These are phyloP conservation scores for Friedmanniomyces endolithicus DNA, from an alignment of 495 filamentous ascomycete species.

Conservation along the genomic window DNA sequence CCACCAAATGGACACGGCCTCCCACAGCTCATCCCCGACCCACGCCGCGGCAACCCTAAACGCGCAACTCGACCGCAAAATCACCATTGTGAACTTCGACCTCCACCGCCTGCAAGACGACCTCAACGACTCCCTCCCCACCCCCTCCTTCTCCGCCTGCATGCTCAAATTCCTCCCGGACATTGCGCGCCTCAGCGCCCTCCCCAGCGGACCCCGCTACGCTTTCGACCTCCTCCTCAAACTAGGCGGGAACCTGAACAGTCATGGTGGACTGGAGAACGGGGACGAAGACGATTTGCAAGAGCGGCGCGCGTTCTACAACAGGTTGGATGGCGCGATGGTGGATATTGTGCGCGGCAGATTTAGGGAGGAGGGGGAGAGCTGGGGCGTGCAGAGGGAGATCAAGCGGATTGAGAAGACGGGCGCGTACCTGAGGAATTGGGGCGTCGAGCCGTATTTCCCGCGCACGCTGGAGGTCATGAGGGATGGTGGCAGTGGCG, in stretches of 20 bases:
- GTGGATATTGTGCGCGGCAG: slow-evolving; percentile 35
- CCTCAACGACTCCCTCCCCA: slow-evolving; percentile 35
- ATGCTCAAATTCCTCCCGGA: slow-evolving; percentile 40
- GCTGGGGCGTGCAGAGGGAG: slow-evolving; percentile 36
- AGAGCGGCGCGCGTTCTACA: slow-evolving; percentile 35
- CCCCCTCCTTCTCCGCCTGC: slow-evolving; percentile 34
- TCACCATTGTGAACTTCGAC: slow-evolving; percentile 44
- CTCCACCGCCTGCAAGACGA: slow-evolving; percentile 42
- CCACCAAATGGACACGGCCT: slow-evolving; percentile 35
- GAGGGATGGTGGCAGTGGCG: slow-evolving; percentile 15
- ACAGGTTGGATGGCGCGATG: slow-evolving; percentile 33
- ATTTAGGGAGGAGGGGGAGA: slow-evolving; percentile 32
- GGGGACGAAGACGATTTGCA: slow-evolving; percentile 33
- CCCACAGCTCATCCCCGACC: slow-evolving; percentile 23
- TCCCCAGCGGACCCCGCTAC: slow-evolving; percentile 33
- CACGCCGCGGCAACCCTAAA: slow-evolving; percentile 34
- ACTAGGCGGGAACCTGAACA: slow-evolving; percentile 40
- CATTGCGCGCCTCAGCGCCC: slow-evolving; percentile 33
- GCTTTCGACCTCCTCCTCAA: slow-evolving; percentile 42
- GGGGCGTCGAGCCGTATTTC: slow-evolving; percentile 39
- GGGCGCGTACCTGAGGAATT: slow-evolving; percentile 34
- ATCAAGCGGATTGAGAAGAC: slow-evolving; percentile 42
- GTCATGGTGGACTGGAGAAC: slow-evolving; percentile 36
- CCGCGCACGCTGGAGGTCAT: slow-evolving; percentile 36
- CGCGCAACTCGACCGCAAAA: slow-evolving; percentile 42